Conservation (phyloP, 2,329 filamentous ascomycete species). For the Aspergillus bombycis region DNA sequence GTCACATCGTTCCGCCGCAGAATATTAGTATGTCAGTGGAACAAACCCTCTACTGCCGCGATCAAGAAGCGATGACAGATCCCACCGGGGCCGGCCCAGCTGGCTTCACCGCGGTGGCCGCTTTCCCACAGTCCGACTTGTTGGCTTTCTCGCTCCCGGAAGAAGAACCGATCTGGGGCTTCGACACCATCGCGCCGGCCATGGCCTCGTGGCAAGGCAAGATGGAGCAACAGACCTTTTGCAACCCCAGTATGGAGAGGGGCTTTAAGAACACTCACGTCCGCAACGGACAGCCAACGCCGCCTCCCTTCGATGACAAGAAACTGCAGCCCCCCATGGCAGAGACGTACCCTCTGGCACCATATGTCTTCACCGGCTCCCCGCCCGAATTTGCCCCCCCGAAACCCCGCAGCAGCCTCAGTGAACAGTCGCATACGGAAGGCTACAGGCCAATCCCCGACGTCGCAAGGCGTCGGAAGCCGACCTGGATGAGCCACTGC, state of each 20-base stretch:
- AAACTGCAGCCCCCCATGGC: conserved; percentile 3
- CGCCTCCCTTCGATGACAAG: conserved; percentile 38
- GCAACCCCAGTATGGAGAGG: not conserved
- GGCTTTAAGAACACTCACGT: conserved; percentile 37
- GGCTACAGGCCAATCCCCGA: not conserved
- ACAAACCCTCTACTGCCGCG: not conserved
- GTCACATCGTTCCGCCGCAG: not conserved
- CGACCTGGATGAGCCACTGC: conserved; percentile 8
- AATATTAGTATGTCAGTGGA: not conserved
- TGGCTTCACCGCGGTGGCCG: not conserved
- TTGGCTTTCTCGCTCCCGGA: not conserved
- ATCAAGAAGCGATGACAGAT: not conserved
- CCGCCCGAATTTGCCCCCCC: not conserved
- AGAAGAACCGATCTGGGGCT: not conserved
- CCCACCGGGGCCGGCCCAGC: not conserved
- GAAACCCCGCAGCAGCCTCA: not conserved
- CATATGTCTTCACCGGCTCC: not conserved
- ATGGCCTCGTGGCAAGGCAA: not conserved
- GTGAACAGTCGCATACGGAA: not conserved
- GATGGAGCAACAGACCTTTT: not conserved
- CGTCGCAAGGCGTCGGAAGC: not conserved
- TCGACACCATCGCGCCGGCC: not conserved
- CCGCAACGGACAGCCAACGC: conserved; percentile 43
- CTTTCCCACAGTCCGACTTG: not conserved
- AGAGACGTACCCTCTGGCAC: not conserved